Base-by-base conservation (phyloP, 2,329 filamentous ascomycete species). In the Colletotrichum sp. region DNA sequence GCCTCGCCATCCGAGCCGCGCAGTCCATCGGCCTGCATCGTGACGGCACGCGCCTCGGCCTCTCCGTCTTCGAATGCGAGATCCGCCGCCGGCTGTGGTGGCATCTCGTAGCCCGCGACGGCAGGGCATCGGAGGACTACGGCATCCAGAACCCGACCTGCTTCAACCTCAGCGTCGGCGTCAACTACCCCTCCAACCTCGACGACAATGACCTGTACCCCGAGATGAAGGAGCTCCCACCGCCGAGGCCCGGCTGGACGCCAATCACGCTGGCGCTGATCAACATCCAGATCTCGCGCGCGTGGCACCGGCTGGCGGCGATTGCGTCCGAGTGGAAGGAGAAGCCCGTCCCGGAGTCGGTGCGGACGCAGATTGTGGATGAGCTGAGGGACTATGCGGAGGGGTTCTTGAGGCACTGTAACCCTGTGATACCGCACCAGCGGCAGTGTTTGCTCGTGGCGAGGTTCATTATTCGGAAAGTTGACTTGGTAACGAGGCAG, bases 231-330 rank as follows among this genome's bases (percentile, higher is more conserved):
- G 84, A 87, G 0, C 85, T 89, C 2, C 89, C 90, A 0, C 78
- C 85, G 1, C 86, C 89, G 15, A 85, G 88, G 3, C 78, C 81
- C 4, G 88, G 89, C 18, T 92, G 90, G 81, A 92, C 92, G 0
- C 88, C 90, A 34, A 91, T 92, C 87, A 89, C 90, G 0, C 88
- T 92, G 72, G 86, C 85, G 13, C 80, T 92, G 4, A 86, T 91
- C n/a, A 86, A 87, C 7, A 89, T 89, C 77, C 88, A 91, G 65
- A 86, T 90, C 1, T 85, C 87, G 1, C 77, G 78, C 18, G 79
- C 77, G 2, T 80, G 81, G 73, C 78, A 78, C 13, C 79, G 75
- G 1, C 71, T 83, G 4, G 76, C 78, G 3, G 75, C 81, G 3
- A 73, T 83, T 52, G 78, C 77, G 2, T 78, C 73, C 2, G 76